Conservation (phyloP, 2,329 filamentous ascomycete species). For the Colletotrichum graminicola region DNA sequence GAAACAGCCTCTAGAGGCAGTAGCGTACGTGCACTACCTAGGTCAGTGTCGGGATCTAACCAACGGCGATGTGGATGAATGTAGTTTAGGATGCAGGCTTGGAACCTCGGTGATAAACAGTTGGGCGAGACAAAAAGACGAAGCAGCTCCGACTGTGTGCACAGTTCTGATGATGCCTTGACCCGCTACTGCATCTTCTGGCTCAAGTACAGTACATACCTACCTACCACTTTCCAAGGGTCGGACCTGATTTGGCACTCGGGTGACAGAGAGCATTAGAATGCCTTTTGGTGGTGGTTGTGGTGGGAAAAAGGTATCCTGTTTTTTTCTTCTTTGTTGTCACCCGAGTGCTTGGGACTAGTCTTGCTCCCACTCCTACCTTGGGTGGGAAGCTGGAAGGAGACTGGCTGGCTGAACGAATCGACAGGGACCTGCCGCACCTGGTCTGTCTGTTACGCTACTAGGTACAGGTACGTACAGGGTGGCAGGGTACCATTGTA, state of each 20-base stretch:
- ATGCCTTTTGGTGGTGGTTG: no score
- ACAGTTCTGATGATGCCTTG: background rate
- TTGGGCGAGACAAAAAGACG: slow-evolving; percentile 3
- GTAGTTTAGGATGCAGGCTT: background rate
- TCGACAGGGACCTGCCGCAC: slow-evolving; percentile 14
- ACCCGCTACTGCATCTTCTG: background rate
- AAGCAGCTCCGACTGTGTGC: background rate
- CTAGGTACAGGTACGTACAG: no score
- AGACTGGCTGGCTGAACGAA: slow-evolving; percentile 7
- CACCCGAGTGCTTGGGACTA: background rate
- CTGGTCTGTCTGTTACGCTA: background rate
- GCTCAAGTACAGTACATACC: no score
- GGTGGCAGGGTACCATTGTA: no score
- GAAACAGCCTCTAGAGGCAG: slow-evolving; percentile 15
- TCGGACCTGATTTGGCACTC: background rate
- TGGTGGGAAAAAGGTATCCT: no score
- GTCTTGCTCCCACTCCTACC: background rate
- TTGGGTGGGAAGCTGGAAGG: slow-evolving; percentile 7
- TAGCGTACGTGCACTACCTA: background rate
- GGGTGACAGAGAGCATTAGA: no score
- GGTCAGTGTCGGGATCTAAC: slow-evolving; percentile 11
- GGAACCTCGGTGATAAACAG: background rate
- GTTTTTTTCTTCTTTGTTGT: no score
- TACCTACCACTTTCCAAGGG: background rate
- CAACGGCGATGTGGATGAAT: background rate